Evolutionary conservation across 371 early-diverging fungal species (phyloP).

Genomic region (Apophysomyces variabilis): DNA sequence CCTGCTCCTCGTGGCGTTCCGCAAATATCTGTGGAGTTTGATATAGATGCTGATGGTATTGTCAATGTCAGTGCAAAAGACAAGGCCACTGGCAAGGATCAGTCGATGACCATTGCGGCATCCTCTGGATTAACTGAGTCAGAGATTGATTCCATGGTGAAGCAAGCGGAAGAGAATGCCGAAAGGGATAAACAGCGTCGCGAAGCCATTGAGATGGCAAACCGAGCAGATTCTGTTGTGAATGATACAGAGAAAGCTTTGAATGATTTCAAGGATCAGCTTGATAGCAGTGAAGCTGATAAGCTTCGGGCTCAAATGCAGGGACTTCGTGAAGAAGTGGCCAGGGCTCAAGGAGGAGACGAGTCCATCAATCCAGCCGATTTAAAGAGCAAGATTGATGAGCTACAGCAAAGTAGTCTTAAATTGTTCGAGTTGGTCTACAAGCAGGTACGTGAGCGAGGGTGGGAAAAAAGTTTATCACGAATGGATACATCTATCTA

Average conservation of each 20-base stretch:
- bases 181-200: conserved; percentile 85
- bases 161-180: conserved; percentile 83
- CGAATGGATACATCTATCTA: no score
- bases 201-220: conserved; percentile 86
- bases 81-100: conserved; percentile 87
- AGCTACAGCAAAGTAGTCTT: conserved; percentile 80
- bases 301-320: conserved; percentile 76
- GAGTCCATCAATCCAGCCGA: conserved; percentile 59
- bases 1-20: conserved; percentile 89
- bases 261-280: conserved; percentile 87
- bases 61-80: conserved; percentile 96
- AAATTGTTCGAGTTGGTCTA: conserved; percentile 95
- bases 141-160: conserved; percentile 92
- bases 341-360: conserved; percentile 69
- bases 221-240: conserved; percentile 87
- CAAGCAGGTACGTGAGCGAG: conserved; percentile 76
- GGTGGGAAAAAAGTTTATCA: not conserved
- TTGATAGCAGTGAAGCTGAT: conserved; percentile 76
- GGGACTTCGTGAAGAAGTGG: conserved; percentile 67
- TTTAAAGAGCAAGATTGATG: conserved; percentile 68
- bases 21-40: conserved; percentile 88
- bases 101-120: conserved; percentile 90
- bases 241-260: conserved; percentile 89
- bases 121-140: conserved; percentile 88
- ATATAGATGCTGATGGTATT: conserved; percentile 97